Base-by-base conservation (phyloP, 108 stramenopile genomes). In the Discostella pseudostelligera region DNA sequence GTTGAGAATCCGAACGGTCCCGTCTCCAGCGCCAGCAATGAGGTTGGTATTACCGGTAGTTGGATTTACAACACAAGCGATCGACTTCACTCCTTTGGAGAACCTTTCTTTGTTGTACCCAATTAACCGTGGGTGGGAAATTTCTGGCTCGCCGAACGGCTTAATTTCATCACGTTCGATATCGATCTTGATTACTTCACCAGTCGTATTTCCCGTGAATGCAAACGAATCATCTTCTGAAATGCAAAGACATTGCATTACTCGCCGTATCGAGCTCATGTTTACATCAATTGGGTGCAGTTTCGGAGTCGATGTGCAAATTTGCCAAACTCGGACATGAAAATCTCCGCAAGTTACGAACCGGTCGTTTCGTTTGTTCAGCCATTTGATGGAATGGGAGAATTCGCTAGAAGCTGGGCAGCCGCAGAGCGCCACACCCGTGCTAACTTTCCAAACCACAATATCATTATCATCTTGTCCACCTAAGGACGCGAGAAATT, bases 391-490 rank as follows among this genome's bases (percentile, higher is more conserved):
- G 48, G 80, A 76, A 39, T 87, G 79, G 8, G 87, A 74, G 11
- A 79, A 66, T 46, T 94, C 89, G 56, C 64, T 80, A 12, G 87
- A 82, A 29, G 91, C 90, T 16, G 82, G 87, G 14, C 84, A 62
- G 37, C 89, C 92, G 59, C 92, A 92, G 54, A 95, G 73, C 36
- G 87, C 72, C 17, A 65, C 60, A 8, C 92, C 92, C 0, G 74
- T 70, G 20, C 57, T 67, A 12, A 87, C 56, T 56, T 89, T 81
- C 94, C 94, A 95, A 26, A 94, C 83, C 14, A 93, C 92, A 36
- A 95, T 59, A n/a, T 88, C 86, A 74, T 95, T 95, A 69, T 95
- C 94, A 67, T 95, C 93, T 44, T 83, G 83, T 11, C 92, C 92
- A 21, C 94, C 94, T 11, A 94, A 59, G 14, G 90, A 82, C 9